A percentile compares a stretch with the other conserved stretches of the same genome.
These are phyloP conservation scores for Cordyceps farinosa DNA, from an alignment of 2,329 filamentous ascomycete species.

Conservation along the genomic window DNA sequence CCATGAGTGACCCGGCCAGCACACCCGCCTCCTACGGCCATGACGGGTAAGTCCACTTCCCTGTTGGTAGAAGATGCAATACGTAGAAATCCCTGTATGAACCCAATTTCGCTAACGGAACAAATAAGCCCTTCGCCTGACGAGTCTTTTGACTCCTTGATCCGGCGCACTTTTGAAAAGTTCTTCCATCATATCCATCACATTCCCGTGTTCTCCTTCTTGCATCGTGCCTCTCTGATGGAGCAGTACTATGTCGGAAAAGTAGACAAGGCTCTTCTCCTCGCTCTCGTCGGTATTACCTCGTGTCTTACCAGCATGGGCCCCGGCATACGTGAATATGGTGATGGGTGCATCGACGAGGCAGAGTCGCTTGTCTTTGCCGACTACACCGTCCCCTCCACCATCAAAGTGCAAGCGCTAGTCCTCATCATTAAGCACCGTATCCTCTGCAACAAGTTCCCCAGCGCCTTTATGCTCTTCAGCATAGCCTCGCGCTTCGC, in stretches of 20 bases:
- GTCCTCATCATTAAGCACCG: constrained; percentile 44
- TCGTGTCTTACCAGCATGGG: constrained; percentile 54
- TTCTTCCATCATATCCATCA: constrained; percentile 59
- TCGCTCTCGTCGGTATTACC: constrained; percentile 54
- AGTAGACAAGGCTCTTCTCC: constrained; percentile 51
- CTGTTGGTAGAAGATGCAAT: background rate
- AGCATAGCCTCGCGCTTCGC: constrained; percentile 42
- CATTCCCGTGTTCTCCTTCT: constrained; percentile 55
- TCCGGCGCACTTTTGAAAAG: constrained; percentile 51
- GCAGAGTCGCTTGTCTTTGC: constrained; percentile 51
- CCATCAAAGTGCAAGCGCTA: constrained; percentile 51
- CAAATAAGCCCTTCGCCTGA: constrained; percentile 33
- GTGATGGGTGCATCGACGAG: constrained; percentile 51
- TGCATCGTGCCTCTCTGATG: constrained; percentile 58
- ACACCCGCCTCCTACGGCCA: constrained; percentile 34
- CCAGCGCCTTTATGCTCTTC: constrained; percentile 44
- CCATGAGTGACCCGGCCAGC: constrained; percentile 33
- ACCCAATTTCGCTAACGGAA: constrained; percentile 22
- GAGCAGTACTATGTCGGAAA: constrained; percentile 55
- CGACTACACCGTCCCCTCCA: constrained; percentile 53
- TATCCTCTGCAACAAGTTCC: constrained; percentile 41
- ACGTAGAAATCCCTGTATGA: background rate
- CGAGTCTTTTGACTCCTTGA: constrained; percentile 46
- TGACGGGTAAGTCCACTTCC: constrained; percentile 31
- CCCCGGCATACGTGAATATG: constrained; percentile 48